These are phyloP conservation scores for Ophiocordyceps robertsii DNA, from an alignment of 2,329 filamentous ascomycete genomes.

Conservation along the genomic window DNA sequence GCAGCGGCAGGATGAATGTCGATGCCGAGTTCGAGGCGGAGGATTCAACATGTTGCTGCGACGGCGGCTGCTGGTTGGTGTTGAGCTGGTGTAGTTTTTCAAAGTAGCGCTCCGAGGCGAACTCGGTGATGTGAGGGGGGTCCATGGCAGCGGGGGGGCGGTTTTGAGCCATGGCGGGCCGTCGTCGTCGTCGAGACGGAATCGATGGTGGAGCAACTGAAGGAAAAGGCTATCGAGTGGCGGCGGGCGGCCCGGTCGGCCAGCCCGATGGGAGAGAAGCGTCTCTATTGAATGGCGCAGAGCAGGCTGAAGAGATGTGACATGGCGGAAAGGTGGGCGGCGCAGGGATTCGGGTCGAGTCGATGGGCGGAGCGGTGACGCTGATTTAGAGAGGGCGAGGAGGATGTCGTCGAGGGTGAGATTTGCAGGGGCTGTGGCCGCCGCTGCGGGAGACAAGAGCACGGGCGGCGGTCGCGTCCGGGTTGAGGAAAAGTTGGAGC, in stretches of 20 bases:
- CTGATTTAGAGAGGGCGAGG: too few relatives aligned
- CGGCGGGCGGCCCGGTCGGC: slow-evolving; percentile 11
- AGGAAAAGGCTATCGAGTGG: slow-evolving; percentile 1
- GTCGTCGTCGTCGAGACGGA: slow-evolving; percentile 1
- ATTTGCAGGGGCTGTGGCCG: too few relatives aligned
- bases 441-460: too few relatives aligned
- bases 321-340: slow-evolving; percentile 1
- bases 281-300: slow-evolving; percentile 18
- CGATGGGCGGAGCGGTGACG: too few relatives aligned
- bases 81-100: slow-evolving; percentile 44
- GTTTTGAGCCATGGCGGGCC: slow-evolving; percentile 18
- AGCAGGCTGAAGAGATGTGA: neutral
- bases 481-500: neutral
- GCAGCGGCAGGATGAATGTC: slow-evolving; percentile 36
- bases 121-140: slow-evolving; percentile 50
- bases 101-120: slow-evolving; percentile 52
- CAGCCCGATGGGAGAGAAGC: slow-evolving; percentile 13
- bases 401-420: too few relatives aligned
- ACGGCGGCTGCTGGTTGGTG: slow-evolving; percentile 21
- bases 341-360: too few relatives aligned
- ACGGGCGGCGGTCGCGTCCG: too few relatives aligned
- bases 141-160: slow-evolving; percentile 33
- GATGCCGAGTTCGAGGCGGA: slow-evolving; percentile 17
- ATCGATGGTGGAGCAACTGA: slow-evolving; percentile 9
- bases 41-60: slow-evolving; percentile 9